Percentiles rank a stretch among this genome's conserved stretches.
Evolutionary conservation across 805 yeast species (phyloP).

Genomic region (Cyberlindnera sargentensis): DNA sequence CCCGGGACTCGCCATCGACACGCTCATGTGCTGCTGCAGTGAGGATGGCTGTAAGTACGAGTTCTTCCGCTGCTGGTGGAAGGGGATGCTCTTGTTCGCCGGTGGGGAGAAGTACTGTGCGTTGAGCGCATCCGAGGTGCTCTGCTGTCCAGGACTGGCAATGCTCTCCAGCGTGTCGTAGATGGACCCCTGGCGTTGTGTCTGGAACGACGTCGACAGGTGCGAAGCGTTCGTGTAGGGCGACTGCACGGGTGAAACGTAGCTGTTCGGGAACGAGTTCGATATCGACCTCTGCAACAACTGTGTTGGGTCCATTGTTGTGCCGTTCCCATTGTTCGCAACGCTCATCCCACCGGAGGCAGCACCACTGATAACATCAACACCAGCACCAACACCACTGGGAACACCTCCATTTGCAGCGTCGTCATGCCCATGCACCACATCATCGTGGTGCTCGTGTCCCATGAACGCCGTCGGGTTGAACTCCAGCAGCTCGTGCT

Average conservation of each 20-base stretch:
- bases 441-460: neutral
- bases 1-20: conserved; percentile 4
- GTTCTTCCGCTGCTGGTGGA: neutral
- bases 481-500: conserved; percentile 23
- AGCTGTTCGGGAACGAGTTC: conserved; percentile 10
- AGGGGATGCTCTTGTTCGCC: conserved; percentile 12
- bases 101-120: conserved; percentile 23
- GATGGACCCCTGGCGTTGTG: conserved; percentile 18
- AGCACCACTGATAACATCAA: too few relatives aligned
- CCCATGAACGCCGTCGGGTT: conserved; percentile 12
- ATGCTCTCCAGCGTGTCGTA: conserved; percentile 21
- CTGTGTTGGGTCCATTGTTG: conserved; percentile 6
- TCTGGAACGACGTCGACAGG: conserved; percentile 16
- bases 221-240: conserved; percentile 16
- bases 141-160: conserved; percentile 12
- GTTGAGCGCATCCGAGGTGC: conserved; percentile 5
- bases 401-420: too few relatives aligned
- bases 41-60: neutral
- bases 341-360: neutral
- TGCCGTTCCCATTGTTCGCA: neutral
- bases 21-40: neutral
- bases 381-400: too few relatives aligned
- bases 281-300: conserved; percentile 1
- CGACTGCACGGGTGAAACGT: conserved; percentile 17
- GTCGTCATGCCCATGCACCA: too few relatives aligned